phyloP scores from a whole-genome alignment of 352 stramenopile species.

The Phytophthora agathidicida region DNA sequence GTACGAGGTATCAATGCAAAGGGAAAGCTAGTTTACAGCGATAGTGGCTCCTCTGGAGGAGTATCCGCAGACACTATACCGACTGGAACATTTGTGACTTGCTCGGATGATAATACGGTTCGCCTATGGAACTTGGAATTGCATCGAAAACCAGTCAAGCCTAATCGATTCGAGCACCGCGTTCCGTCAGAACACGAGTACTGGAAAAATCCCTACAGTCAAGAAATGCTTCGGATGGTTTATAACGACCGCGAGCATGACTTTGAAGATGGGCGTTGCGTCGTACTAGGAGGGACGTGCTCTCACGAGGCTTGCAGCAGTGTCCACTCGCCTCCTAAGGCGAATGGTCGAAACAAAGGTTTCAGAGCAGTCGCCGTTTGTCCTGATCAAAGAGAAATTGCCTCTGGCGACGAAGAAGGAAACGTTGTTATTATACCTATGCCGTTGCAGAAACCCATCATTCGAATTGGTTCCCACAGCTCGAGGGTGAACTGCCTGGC shows the following conservation, averaged over 20 bases:
- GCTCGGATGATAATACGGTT: conserved; percentile 87
- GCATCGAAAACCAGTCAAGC: conserved; percentile 46
- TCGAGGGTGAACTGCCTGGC: conserved; percentile 78
- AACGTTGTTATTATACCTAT: conserved; percentile 65
- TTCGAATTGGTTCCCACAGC: conserved; percentile 62
- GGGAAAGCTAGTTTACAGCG: conserved; percentile 62
- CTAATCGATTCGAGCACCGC: conserved; percentile 32
- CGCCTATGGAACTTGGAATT: conserved; percentile 88
- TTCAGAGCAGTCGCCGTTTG: conserved; percentile 54
- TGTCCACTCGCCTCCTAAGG: conserved; percentile 50
- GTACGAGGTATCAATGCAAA: conserved; percentile 58
- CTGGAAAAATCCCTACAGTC: conserved; percentile 75
- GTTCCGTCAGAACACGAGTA: conserved; percentile 23
- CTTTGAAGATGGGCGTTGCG: conserved; percentile 46
- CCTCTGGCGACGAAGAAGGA: conserved; percentile 72
- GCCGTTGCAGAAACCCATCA: conserved; percentile 30
- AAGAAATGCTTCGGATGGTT: conserved; percentile 74
- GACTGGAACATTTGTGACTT: conserved; percentile 81
- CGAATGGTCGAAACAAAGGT: conserved; percentile 45
- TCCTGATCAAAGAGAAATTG: conserved; percentile 67
- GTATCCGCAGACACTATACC: conserved; percentile 36
- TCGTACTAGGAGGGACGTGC: conserved; percentile 68
- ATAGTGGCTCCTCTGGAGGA: conserved; percentile 20
- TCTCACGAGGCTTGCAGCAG: conserved; percentile 41
- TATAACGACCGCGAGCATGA: conserved; percentile 58